Conservation (phyloP, 2,329 filamentous ascomycete species). For the Decorospora gaudefroyi region DNA sequence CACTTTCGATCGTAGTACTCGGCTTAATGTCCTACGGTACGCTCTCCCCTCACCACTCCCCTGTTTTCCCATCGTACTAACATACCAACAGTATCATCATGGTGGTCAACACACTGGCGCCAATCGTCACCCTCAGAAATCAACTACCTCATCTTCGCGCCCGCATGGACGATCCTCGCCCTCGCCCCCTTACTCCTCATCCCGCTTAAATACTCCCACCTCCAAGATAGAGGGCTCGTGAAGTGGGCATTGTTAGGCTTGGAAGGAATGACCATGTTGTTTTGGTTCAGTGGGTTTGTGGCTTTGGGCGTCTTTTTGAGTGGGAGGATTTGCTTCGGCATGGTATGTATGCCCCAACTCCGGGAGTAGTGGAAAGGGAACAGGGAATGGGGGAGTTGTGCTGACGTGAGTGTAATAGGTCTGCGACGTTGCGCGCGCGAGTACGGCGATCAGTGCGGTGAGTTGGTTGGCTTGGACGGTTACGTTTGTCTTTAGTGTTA, state of each 20-base stretch:
- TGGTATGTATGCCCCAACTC: constrained; percentile 15
- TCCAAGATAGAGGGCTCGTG: constrained; percentile 58
- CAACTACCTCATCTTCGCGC: constrained; percentile 79
- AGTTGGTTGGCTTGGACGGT: constrained; percentile 59
- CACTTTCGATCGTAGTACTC: constrained; percentile 74
- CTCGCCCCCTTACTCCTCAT: constrained; percentile 71
- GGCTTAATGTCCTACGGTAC: constrained; percentile 74
- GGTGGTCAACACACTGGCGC: constrained; percentile 58
- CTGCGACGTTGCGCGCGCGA: constrained; percentile 67
- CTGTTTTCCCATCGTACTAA: not conserved
- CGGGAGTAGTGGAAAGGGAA: not conserved
- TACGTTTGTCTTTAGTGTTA: constrained; percentile 37
- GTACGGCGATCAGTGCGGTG: constrained; percentile 68
- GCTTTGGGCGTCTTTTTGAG: constrained; percentile 71
- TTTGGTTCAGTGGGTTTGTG: constrained; percentile 88
- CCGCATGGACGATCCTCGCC: constrained; percentile 71
- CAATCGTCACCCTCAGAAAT: constrained; percentile 60
- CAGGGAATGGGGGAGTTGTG: not conserved
- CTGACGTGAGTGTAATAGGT: constrained; percentile 29
- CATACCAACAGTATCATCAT: constrained; percentile 58
- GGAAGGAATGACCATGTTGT: constrained; percentile 75
- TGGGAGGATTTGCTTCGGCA: constrained; percentile 59
- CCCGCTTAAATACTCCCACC: constrained; percentile 60
- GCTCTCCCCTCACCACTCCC: not conserved
- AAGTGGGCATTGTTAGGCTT: constrained; percentile 63